Base-by-base conservation (phyloP, 176 grass and related monocot genomes). In the Stipa capillata region DNA sequence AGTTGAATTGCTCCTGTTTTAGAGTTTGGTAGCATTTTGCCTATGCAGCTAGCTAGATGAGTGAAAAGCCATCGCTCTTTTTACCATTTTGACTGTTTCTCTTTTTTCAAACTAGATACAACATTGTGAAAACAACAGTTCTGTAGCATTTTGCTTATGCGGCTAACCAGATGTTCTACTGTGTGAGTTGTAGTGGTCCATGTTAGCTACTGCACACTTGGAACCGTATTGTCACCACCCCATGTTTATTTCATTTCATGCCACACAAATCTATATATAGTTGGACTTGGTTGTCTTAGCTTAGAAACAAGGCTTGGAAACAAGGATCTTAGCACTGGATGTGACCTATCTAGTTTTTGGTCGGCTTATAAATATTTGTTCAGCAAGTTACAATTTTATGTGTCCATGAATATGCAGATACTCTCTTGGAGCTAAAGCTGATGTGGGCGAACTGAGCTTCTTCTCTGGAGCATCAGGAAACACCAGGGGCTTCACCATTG, bases 401-500 rank as follows among this genome's bases (percentile, higher is more conserved):
- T 71, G 48, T 32, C 17, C 13, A 25, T 79, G 47, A 45, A 27
- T 56, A 52, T 76, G 58, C 87, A 94, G 94, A 85, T 93, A 90
- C 79, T 68, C 82, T 32, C 57, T 85, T 79, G 90, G 87, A 79
- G 83, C 34, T 80, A 93, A 93, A 89, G 23, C 66, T 29, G 93
- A 88, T 53, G 71, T 75, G 73, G 77, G 88, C 13, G 90, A 93
- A 31, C 86, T 85, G 62, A 92, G 91, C 82, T 94, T 94, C 85
- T 90, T 92, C 68, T 90, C 94, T 9, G 89, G 90, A 86, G 76
- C 79, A 79, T 90, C 91, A 78, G 87, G 82, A 78, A 94, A 85
- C 41, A 60, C 53, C 64, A 93, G 81, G 81, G 84, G 71, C 24
- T 89, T 90, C 69, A 82, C 74, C 42, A 82, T 87, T 17, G 91